These are phyloP conservation scores for Azolla pinnata DNA, from an alignment of 75 land plant species.

Conservation along the genomic window DNA sequence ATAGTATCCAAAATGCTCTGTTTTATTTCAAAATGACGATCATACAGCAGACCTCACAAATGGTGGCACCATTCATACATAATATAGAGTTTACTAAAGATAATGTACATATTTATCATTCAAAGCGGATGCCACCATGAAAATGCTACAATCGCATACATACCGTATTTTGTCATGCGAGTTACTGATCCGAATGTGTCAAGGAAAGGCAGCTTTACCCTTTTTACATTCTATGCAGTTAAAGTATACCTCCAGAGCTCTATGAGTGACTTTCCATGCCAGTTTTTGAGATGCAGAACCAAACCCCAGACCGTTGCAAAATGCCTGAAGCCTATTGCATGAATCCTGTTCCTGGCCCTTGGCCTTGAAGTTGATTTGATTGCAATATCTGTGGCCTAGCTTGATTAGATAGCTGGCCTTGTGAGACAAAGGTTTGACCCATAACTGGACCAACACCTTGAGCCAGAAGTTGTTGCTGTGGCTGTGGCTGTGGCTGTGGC, in stretches of 20 bases:
- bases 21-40: no score
- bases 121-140: no score
- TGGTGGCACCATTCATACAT: no score
- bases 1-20: no score
- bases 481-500: constrained; percentile 26
- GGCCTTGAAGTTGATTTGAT: constrained; percentile 36
- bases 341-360: constrained; percentile 21
- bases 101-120: no score
- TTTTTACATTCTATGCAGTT: neutral
- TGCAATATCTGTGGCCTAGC: constrained; percentile 45
- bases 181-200: no score
- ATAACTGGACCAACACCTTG: constrained; percentile 32
- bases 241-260: neutral
- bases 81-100: no score
- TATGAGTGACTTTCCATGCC: neutral
- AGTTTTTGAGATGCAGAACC: neutral
- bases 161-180: no score
- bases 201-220: no score
- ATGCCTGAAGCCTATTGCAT: neutral
- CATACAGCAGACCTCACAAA: no score
- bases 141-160: no score
- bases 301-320: neutral
- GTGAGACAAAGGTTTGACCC: constrained; percentile 44
- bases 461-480: constrained; percentile 40
- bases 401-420: constrained; percentile 36